A percentile compares a stretch with the other conserved stretches of the same genome.
These are phyloP conservation scores for Prunus mongolica DNA, from an alignment of 306 rosid species.

Conservation along the genomic window DNA sequence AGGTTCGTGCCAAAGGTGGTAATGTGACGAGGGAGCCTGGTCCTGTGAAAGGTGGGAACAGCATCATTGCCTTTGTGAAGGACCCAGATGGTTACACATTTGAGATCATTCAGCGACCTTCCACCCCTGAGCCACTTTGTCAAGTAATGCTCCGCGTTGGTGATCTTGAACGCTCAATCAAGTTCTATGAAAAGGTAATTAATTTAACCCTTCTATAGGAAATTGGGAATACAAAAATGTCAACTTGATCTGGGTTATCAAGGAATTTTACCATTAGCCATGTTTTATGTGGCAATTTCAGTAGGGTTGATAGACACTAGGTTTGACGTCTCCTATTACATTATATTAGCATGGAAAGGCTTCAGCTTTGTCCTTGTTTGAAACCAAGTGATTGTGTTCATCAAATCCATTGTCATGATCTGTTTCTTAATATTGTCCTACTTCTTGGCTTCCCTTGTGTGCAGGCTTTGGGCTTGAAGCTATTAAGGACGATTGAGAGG, in stretches of 20 bases:
- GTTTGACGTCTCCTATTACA: background rate
- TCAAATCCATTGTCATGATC: background rate
- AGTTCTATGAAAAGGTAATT: constrained; percentile 87
- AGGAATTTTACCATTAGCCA: background rate
- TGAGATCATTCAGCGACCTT: constrained; percentile 75
- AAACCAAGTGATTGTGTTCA: background rate
- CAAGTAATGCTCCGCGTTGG: constrained; percentile 99
- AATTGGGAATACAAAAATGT: background rate
- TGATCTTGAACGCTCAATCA: constrained; percentile 77
- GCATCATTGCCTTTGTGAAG: constrained; percentile 75
- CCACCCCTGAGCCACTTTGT: constrained; percentile 82
- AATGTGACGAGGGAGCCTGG: constrained; percentile 82
- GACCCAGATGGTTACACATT: constrained; percentile 93
- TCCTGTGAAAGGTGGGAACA: constrained; percentile 75
- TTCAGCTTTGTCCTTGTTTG: background rate
- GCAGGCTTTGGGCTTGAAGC: constrained; percentile 82
- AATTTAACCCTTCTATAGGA: too few relatives aligned
- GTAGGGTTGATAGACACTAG: background rate
- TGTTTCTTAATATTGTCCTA: background rate
- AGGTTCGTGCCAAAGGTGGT: constrained; percentile 72
- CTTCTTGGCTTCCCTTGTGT: constrained; percentile 23
- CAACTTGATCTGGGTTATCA: background rate
- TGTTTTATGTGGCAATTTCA: background rate
- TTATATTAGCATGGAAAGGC: background rate
- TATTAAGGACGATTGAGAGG: constrained; percentile 69